Evolutionary conservation across 352 stramenopile genomes (phyloP).

Genomic region (Phytophthora pistaciae): DNA sequence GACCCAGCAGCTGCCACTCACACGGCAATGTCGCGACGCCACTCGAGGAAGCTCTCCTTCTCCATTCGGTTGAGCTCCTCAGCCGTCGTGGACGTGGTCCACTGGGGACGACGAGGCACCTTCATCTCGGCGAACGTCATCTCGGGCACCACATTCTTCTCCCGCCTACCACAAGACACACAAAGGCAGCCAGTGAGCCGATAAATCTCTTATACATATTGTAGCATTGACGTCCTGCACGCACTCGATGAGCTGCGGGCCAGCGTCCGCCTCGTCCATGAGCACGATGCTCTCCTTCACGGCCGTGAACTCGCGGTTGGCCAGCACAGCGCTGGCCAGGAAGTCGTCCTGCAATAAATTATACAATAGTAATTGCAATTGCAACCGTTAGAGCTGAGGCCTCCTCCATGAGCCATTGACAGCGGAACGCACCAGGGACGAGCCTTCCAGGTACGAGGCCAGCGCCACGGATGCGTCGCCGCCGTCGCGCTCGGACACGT

Average conservation of each 20-base stretch:
- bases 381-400: constrained; percentile 2
- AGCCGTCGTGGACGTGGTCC: constrained; percentile 95
- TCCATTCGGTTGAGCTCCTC: constrained; percentile 96
- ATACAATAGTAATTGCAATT: not conserved
- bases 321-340: constrained; percentile 91
- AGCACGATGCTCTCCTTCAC: constrained; percentile 91
- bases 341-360: constrained; percentile 87
- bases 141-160: constrained; percentile 66
- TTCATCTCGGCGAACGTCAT: constrained; percentile 96
- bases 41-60: constrained; percentile 98
- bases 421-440: constrained; percentile 63
- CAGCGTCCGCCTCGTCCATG: constrained; percentile 65
- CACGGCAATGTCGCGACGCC: constrained; percentile 96
- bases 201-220: not conserved
- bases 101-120: constrained; percentile 96
- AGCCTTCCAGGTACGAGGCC: constrained; percentile 88
- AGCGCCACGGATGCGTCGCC: constrained; percentile 84
- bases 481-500: constrained; percentile 85
- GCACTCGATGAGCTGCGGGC: constrained; percentile 74
- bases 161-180: constrained; percentile 41
- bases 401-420: too few relatives aligned
- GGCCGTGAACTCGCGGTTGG: constrained; percentile 93
- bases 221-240: constrained; percentile 22
- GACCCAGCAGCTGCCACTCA: constrained; percentile 34
- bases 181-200: not conserved